Evolutionary conservation across 2,329 filamentous ascomycete species (phyloP), one percentile per base, ranked within the genome.

Genomic region (Neofusicoccum ribis): DNA sequence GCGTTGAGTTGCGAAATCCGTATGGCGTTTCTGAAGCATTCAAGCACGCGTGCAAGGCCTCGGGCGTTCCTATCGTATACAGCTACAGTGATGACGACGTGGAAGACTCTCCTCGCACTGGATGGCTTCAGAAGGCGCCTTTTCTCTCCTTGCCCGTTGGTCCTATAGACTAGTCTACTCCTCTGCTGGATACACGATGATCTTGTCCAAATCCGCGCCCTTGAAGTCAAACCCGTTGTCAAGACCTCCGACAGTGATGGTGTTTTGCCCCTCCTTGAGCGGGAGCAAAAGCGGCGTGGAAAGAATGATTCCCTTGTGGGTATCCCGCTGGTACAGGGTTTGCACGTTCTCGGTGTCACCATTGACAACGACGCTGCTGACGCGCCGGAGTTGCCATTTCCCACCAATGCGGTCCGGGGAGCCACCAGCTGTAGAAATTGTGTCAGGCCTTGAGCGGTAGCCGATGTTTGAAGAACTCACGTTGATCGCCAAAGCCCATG

Each of bases 281-380:
- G 81, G 82, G 64, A 89, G 67, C 64, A 83, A 76, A 36, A 89
- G 74, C 4, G 86, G 84, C 0, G 86, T 83, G 5, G 84, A 86
- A 2, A 88, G 68, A 23, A 89, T 81, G 12, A 88, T 83, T 0
- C 86, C 84, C 74, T 89, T 89, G 69, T 86, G 82, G 0, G 83
- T 84, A 65, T 88, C 83, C 50, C 84, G 77, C 74, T 85, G 83
- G 68, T 80, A 84, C 20, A 86, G 70, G 6, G 82, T 82, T 67
- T 85, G 77, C 2, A 85, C 77, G 31, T 80, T 78, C 52, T 83
- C 77, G 0, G 76, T 80, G 59, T 81, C 78, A 2, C 80, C 82
- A 67, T 87, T 89, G 2, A 88, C 84, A 0, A 87, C 77, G 1
- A 89, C 86, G 54, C 86, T 87, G 69, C 83, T 83, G 64, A 88